phyloP scores from a whole-genome alignment of 2,329 filamentous ascomycete genomes.

The Aphanocladium album region DNA sequence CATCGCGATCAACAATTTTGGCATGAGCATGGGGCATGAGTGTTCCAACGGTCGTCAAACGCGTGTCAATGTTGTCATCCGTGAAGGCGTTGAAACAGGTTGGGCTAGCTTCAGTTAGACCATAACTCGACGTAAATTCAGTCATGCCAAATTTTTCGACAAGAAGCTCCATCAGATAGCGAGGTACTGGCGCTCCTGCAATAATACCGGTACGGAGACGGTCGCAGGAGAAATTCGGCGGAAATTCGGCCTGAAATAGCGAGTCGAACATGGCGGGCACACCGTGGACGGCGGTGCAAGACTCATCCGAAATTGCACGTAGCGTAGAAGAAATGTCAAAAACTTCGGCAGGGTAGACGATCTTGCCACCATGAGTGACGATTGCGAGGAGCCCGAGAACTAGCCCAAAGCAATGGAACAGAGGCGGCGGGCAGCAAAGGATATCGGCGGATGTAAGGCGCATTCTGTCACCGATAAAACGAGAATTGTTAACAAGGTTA shows the following conservation, averaged over 20 bases:
- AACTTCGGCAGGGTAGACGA: constrained; percentile 70
- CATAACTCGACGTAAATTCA: constrained; percentile 66
- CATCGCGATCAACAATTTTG: constrained; percentile 69
- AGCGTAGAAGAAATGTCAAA: constrained; percentile 66
- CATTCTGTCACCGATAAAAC: constrained; percentile 72
- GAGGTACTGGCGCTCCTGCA: constrained; percentile 71
- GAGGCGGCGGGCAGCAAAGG: constrained; percentile 74
- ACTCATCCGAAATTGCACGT: constrained; percentile 59
- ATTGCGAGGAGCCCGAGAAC: constrained; percentile 69
- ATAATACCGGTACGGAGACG: constrained; percentile 70
- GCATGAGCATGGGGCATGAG: constrained; percentile 70
- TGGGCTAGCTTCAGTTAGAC: constrained; percentile 72
- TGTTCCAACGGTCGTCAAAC: constrained; percentile 68
- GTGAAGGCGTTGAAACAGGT: constrained; percentile 79
- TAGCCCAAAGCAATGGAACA: constrained; percentile 83
- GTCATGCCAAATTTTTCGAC: constrained; percentile 68
- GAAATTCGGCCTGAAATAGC: constrained; percentile 43
- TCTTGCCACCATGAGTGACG: constrained; percentile 69
- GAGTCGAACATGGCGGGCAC: constrained; percentile 83
- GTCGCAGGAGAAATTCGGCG: constrained; percentile 38
- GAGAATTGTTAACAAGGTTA: constrained; percentile 60
- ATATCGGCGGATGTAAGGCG: constrained; percentile 60
- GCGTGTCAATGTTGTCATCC: constrained; percentile 60
- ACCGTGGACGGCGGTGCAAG: constrained; percentile 71
- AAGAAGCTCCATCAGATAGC: constrained; percentile 68